Evolutionary conservation across 2,329 filamentous ascomycete species (phyloP).

Genomic region (Metarhizium humberi): DNA sequence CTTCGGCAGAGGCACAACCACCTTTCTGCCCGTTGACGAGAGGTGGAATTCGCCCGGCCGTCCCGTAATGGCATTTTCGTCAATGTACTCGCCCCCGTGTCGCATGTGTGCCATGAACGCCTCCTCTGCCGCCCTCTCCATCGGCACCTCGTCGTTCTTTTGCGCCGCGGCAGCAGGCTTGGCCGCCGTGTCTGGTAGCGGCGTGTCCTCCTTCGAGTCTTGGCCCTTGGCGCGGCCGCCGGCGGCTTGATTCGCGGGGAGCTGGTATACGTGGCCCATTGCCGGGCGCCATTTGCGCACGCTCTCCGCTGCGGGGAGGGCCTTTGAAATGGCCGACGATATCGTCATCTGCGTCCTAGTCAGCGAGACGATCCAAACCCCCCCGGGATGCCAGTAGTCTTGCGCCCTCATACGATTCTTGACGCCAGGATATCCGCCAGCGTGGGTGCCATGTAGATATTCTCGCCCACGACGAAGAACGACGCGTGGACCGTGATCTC

Average conservation of each 20-base stretch:
- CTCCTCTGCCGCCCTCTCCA: conserved; percentile 45
- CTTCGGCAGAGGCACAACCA: conserved; percentile 23
- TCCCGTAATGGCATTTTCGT: conserved; percentile 60
- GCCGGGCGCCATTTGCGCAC: conserved; percentile 47
- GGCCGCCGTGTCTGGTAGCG: conserved; percentile 31
- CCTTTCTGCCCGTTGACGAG: conserved; percentile 49
- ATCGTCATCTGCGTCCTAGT: conserved; percentile 36
- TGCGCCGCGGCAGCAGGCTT: conserved; percentile 18
- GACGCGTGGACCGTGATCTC: conserved; percentile 49
- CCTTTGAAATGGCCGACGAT: conserved; percentile 43
- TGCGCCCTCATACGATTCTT: conserved; percentile 37
- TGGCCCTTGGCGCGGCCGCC: conserved; percentile 17
- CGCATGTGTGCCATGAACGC: conserved; percentile 47
- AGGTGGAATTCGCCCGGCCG: conserved; percentile 57
- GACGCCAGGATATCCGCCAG: conserved; percentile 50
- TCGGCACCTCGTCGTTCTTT: conserved; percentile 28
- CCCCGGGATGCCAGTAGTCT: neutral
- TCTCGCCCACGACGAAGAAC: conserved; percentile 57
- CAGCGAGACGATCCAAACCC: neutral
- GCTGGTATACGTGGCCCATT: conserved; percentile 41
- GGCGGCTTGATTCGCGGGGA: conserved; percentile 20
- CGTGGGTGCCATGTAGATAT: conserved; percentile 58
- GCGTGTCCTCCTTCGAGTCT: conserved; percentile 38
- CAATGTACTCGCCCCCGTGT: conserved; percentile 55
- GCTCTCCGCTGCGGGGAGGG: conserved; percentile 39